Percentiles rank a stretch among this genome's conserved stretches.
Evolutionary conservation across 257 asterid species (phyloP).

Genomic region (Nicotiana knightiana): DNA sequence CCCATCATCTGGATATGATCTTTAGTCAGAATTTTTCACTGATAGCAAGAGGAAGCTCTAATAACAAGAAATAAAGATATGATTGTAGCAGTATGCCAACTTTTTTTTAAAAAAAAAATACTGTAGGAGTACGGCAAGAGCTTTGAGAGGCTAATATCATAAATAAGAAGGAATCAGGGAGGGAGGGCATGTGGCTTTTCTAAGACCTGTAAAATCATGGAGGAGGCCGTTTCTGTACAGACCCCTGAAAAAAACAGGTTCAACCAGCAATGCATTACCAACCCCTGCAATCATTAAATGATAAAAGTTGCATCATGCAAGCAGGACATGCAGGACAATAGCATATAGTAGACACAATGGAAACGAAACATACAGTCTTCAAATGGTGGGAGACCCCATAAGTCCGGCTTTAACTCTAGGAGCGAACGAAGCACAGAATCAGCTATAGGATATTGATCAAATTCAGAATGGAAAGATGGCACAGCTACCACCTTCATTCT

Average conservation of each 20-base stretch:
- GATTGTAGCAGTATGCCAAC: neutral
- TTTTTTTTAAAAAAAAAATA: no score
- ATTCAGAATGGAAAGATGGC: conserved; percentile 62
- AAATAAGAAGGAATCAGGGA: neutral
- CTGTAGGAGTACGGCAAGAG: neutral
- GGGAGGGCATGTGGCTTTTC: neutral
- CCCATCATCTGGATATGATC: conserved; percentile 40
- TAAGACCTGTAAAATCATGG: conserved; percentile 48
- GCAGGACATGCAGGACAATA: conserved; percentile 1
- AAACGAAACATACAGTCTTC: conserved; percentile 51
- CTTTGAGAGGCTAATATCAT: neutral
- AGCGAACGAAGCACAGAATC: conserved; percentile 67
- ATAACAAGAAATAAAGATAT: neutral
- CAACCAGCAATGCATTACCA: conserved; percentile 53
- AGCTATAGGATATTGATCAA: conserved; percentile 51
- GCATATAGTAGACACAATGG: neutral
- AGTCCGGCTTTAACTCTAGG: conserved; percentile 60
- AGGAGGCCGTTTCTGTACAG: conserved; percentile 44
- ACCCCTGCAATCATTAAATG: conserved; percentile 48
- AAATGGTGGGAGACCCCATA: conserved; percentile 90
- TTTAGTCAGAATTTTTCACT: conserved; percentile 4
- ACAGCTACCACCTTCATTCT: conserved; percentile 85
- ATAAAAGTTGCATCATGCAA: neutral
- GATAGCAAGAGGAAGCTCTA: neutral
- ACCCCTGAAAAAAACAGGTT: conserved; percentile 52